phyloP scores from a whole-genome alignment of 768 basidiomycete genomes.

The Amanita pallidorosea region DNA sequence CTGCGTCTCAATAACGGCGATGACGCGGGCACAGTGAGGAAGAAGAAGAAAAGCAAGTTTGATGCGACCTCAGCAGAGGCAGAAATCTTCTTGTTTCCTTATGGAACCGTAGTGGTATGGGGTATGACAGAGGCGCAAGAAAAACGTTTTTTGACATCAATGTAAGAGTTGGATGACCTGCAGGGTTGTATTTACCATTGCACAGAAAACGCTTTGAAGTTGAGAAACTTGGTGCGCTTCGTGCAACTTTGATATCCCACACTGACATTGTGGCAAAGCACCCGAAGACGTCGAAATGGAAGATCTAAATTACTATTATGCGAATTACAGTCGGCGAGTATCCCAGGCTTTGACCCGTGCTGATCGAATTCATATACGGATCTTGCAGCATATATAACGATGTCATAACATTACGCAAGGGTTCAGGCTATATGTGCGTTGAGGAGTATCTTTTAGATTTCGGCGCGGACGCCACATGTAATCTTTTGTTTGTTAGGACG shows the following conservation, averaged over 20 bases:
- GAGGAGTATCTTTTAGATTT: constrained; percentile 6
- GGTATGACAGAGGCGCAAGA: constrained; percentile 95
- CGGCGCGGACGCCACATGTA: constrained; percentile 7
- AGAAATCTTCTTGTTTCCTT: constrained; percentile 89
- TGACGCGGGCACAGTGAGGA: constrained; percentile 21
- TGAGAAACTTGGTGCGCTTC: constrained; percentile 58
- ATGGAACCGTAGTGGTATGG: constrained; percentile 95
- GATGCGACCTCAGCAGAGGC: constrained; percentile 57
- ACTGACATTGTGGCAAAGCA: constrained; percentile 28
- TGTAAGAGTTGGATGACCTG: constrained; percentile 42
- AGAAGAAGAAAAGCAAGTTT: constrained; percentile 56
- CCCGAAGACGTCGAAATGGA: constrained; percentile 93
- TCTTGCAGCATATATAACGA: constrained; percentile 82
- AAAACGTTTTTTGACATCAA: constrained; percentile 77
- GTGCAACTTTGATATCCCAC: constrained; percentile 5
- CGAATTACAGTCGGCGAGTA: constrained; percentile 84
- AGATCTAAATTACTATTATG: constrained; percentile 94
- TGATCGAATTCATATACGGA: constrained; percentile 2
- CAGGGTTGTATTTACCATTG: constrained; percentile 8
- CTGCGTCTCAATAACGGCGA: constrained; percentile 30
- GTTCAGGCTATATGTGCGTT: constrained; percentile 88
- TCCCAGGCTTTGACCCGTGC: constrained; percentile 3
- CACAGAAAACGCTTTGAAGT: constrained; percentile 87
- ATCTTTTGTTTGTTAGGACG: constrained; percentile 48
- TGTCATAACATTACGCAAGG: constrained; percentile 89